Conservation (phyloP, 306 rosid genomes). For the Ceratonia siliqua region DNA sequence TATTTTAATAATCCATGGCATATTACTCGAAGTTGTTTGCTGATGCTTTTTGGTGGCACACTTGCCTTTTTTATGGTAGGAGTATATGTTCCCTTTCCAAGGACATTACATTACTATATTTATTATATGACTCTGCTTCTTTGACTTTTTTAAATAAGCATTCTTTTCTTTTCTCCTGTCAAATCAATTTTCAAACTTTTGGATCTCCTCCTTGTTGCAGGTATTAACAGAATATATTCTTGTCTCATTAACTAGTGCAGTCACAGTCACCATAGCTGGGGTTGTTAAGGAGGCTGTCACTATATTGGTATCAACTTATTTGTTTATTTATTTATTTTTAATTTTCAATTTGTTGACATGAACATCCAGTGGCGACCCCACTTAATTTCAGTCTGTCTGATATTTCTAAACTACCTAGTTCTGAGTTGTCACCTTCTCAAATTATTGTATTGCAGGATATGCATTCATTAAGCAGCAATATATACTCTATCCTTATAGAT, state of each 20-base stretch:
- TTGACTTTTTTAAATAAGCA: not conserved
- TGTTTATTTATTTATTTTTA: not conserved
- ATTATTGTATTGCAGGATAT: not conserved
- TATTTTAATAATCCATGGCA: constrained; percentile 81
- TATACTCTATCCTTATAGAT: not conserved
- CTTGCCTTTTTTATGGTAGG: constrained; percentile 95
- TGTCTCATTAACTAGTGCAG: constrained; percentile 96
- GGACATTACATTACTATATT: not conserved
- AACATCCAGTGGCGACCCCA: not conserved
- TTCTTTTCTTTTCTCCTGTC: constrained; percentile 15
- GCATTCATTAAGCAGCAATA: not conserved
- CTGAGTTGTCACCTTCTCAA: not conserved
- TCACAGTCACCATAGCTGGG: constrained; percentile 95
- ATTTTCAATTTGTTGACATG: constrained; percentile 3
- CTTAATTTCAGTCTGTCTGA: constrained; percentile 3
- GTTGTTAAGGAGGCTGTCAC: constrained; percentile 98
- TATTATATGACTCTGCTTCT: constrained; percentile 3
- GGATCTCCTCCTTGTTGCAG: constrained; percentile 50
- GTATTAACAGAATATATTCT: constrained; percentile 88
- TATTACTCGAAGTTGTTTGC: constrained; percentile 71
- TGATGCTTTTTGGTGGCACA: constrained; percentile 88
- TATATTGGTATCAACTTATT: constrained; percentile 68
- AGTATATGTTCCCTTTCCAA: constrained; percentile 20
- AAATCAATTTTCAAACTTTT: constrained; percentile 21
- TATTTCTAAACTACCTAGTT: constrained; percentile 17